Percentiles rank a stretch among this genome's conserved stretches.
Conservation (phyloP, 2,329 filamentous ascomycete genomes). For the Setomelanomma holmii region DNA sequence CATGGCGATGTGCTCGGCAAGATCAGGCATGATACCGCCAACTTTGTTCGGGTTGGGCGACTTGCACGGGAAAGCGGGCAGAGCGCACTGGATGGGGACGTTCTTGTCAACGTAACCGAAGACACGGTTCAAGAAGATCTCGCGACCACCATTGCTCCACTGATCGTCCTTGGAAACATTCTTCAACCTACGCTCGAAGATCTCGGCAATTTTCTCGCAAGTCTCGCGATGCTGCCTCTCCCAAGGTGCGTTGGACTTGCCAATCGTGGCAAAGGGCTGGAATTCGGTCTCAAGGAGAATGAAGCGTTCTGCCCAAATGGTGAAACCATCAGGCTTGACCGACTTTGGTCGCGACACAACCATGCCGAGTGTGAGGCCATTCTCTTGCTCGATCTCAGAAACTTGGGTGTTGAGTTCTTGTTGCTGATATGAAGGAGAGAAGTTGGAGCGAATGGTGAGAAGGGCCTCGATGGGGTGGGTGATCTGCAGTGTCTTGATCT, state of each 20-base stretch:
- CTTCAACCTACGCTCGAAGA: conserved; percentile 39
- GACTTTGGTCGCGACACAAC: conserved; percentile 31
- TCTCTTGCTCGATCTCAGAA: conserved; percentile 28
- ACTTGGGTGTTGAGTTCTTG: conserved; percentile 27
- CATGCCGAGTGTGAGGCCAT: conserved; percentile 30
- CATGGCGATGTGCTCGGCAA: conserved; percentile 54
- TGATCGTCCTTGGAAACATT: conserved; percentile 38
- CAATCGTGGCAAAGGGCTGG: conserved; percentile 27
- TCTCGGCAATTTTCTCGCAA: conserved; percentile 27
- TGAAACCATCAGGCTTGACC: conserved; percentile 30
- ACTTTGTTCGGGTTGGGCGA: conserved; percentile 66
- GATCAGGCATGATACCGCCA: conserved; percentile 55
- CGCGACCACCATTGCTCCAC: conserved; percentile 32
- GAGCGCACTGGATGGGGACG: conserved; percentile 35
- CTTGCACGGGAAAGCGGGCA: conserved; percentile 70
- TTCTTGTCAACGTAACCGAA: conserved; percentile 36
- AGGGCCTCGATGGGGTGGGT: conserved; percentile 23
- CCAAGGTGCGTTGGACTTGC: conserved; percentile 24
- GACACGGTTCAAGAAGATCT: conserved; percentile 33
- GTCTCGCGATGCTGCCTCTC: conserved; percentile 25
- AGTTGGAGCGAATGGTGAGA: conserved; percentile 28
- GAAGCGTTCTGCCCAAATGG: conserved; percentile 37
- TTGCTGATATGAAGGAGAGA: conserved; percentile 28
- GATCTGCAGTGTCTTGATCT: conserved; percentile 30
- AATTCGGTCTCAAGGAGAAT: conserved; percentile 38